phyloP scores from a whole-genome alignment of 1,284 basidiomycete genomes.

The Ganoderma lucidum region DNA sequence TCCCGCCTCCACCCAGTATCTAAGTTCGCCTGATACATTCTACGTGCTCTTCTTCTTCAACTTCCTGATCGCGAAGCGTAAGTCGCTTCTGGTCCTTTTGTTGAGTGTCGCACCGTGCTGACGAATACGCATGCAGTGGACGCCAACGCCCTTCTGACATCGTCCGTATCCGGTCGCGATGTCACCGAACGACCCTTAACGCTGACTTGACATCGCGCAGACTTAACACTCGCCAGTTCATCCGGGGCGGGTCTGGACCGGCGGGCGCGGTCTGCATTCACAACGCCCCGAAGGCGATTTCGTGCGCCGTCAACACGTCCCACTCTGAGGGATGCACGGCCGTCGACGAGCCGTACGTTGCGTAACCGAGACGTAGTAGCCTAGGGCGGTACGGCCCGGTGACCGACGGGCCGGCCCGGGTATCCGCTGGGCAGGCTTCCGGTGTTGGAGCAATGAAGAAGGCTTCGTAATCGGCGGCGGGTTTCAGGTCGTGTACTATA shows the following conservation, averaged over 20 bases:
- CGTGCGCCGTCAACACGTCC: neutral
- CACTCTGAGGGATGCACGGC: neutral
- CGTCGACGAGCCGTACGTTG: neutral
- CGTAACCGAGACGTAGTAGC: neutral
- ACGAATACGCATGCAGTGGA: neutral
- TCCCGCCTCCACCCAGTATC: neutral
- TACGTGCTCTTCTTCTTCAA: conserved; percentile 1
- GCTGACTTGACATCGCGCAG: neutral
- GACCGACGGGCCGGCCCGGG: too few relatives aligned
- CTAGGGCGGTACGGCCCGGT: too few relatives aligned
- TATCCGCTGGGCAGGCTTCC: too few relatives aligned
- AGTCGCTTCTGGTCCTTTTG: neutral
- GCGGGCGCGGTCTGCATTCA: neutral
- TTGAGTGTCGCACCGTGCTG: neutral
- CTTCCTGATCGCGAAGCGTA: neutral
- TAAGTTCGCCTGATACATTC: conserved; percentile 1
- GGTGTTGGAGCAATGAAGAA: neutral
- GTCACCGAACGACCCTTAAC: neutral
- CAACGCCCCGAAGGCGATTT: neutral
- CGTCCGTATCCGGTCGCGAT: neutral
- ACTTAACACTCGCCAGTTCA: neutral
- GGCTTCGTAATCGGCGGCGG: neutral
- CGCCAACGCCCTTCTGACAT: conserved; percentile 1
- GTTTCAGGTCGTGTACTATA: neutral
- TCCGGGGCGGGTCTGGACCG: neutral